phyloP scores from a whole-genome alignment of 148 eudicot species.

The Fagopyrum homotropicum region DNA sequence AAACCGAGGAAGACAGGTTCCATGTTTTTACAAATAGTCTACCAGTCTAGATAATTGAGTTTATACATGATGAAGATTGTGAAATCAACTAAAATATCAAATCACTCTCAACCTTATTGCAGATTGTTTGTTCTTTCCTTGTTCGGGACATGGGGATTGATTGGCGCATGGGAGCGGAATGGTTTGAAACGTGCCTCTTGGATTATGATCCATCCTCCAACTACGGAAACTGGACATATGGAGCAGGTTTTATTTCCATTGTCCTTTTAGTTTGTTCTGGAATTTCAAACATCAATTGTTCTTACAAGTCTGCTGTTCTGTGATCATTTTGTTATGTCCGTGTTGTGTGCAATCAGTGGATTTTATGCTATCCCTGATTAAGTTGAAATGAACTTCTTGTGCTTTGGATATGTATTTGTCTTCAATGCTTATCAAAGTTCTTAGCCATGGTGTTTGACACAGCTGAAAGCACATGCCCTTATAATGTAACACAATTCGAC shows the following conservation, averaged over 20 bases:
- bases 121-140: constrained; percentile 98
- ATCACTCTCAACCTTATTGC: neutral
- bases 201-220: constrained; percentile 97
- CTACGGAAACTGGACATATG: constrained; percentile 97
- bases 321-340: neutral
- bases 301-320: no score
- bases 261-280: neutral
- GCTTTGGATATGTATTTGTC: neutral
- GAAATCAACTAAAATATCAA: neutral
- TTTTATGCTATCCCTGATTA: neutral
- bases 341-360: neutral
- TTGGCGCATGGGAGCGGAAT: constrained; percentile 99
- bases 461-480: no score
- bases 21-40: neutral
- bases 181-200: constrained; percentile 92
- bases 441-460: no score
- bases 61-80: neutral
- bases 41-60: neutral
- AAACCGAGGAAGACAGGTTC: constrained; percentile 89
- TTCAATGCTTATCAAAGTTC: neutral
- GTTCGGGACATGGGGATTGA: constrained; percentile 95
- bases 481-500: neutral
- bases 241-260: constrained; percentile 60
- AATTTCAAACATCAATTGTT: neutral
- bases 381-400: neutral